Conservation (phyloP, 306 rosid genomes). For the Dryas octopetala region DNA sequence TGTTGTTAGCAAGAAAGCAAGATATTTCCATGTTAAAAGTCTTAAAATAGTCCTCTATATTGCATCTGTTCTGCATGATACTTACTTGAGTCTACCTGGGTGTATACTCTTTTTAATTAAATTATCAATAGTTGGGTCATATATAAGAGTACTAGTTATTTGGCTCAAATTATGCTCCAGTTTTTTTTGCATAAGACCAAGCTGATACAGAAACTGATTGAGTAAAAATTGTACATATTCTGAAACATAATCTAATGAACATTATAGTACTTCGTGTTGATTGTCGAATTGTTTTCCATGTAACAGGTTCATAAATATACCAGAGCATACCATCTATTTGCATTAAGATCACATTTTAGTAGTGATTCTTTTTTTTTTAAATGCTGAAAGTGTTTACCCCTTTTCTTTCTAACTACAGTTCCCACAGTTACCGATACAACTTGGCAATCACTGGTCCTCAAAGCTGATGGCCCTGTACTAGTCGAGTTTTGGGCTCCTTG, state of each 20-base stretch:
- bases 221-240: neutral
- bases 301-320: neutral
- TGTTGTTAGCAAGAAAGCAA: no score
- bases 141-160: neutral
- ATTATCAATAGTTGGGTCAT: no score
- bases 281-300: neutral
- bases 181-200: neutral
- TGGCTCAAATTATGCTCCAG: neutral
- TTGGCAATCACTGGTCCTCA: slow-evolving; percentile 69
- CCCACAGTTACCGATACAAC: slow-evolving; percentile 49
- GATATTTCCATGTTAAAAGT: neutral
- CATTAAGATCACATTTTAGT: neutral
- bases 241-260: neutral
- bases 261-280: neutral
- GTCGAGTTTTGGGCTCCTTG: slow-evolving; percentile 99
- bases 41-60: neutral
- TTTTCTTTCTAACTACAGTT: slow-evolving; percentile 43
- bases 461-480: slow-evolving; percentile 54
- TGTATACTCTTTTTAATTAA: neutral
- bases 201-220: neutral
- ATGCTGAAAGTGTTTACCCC: neutral
- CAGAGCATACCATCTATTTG: neutral
- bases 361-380: neutral
- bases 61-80: neutral
- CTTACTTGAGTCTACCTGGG: neutral